Percentiles rank a stretch among this genome's conserved stretches.
Evolutionary conservation across 2,329 filamentous ascomycete species (phyloP).

Genomic region (Cladosporium halotolerans): DNA sequence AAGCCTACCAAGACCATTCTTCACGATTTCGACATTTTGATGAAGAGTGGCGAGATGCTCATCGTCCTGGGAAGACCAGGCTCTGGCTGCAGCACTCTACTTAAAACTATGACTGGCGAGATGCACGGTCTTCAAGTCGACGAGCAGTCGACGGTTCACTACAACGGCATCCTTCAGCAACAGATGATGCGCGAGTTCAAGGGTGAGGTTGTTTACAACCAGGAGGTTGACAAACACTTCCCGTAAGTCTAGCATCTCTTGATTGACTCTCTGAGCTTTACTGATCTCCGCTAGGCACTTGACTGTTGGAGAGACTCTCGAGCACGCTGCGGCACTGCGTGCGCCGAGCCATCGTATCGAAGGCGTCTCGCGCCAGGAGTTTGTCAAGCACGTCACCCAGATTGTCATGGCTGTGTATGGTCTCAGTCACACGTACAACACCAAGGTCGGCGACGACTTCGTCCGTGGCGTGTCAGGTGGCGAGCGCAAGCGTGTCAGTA

Average conservation of each 20-base stretch:
- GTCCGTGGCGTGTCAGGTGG: slow-evolving; percentile 55
- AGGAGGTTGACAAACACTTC: slow-evolving; percentile 48
- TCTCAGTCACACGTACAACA: slow-evolving; percentile 50
- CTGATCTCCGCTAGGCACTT: slow-evolving; percentile 33
- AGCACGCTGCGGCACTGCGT: slow-evolving; percentile 50
- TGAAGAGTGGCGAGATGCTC: slow-evolving; percentile 46
- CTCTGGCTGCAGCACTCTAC: slow-evolving; percentile 58
- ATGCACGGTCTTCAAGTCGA: slow-evolving; percentile 52
- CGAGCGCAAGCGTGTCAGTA: slow-evolving; percentile 51
- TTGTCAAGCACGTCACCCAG: slow-evolving; percentile 41
- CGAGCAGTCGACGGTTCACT: slow-evolving; percentile 49
- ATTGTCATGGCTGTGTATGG: slow-evolving; percentile 51
- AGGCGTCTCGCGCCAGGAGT: slow-evolving; percentile 37
- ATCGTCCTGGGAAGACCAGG: slow-evolving; percentile 45
- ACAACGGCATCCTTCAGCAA: slow-evolving; percentile 48
- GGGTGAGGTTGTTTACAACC: slow-evolving; percentile 42
- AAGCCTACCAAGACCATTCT: slow-evolving; percentile 51
- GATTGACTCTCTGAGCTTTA: neutral
- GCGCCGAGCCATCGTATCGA: slow-evolving; percentile 40
- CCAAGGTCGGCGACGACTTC: slow-evolving; percentile 53
- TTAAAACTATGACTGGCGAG: slow-evolving; percentile 58
- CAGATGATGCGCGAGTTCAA: slow-evolving; percentile 43
- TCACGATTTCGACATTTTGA: slow-evolving; percentile 46
- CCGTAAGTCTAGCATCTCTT: slow-evolving; percentile 25
- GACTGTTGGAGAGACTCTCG: slow-evolving; percentile 51